Percentiles rank a stretch among this genome's conserved stretches.
Evolutionary conservation across 768 basidiomycete species (phyloP).

Genomic region (Russula griseocarnosa): DNA sequence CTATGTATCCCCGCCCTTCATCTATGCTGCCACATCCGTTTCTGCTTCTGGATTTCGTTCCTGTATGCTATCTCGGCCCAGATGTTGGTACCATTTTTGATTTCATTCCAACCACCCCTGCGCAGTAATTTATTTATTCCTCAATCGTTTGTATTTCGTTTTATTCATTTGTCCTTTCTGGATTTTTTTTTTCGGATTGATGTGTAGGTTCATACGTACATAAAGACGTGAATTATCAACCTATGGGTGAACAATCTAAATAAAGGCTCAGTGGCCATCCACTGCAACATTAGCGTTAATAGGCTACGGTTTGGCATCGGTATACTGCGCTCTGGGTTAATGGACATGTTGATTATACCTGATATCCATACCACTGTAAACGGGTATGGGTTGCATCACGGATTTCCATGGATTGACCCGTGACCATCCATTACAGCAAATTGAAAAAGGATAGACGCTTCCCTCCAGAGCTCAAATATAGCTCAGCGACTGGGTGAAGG

Average conservation of each 20-base stretch:
- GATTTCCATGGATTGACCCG: too few species aligned
- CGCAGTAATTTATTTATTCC: conserved; percentile 17
- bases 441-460: too few species aligned
- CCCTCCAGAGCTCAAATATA: too few species aligned
- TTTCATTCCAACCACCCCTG: neutral
- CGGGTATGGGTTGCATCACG: too few species aligned
- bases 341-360: too few species aligned
- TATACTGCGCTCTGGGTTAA: too few species aligned
- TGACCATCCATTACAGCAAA: too few species aligned
- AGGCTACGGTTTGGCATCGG: too few species aligned
- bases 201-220: conserved; percentile 1
- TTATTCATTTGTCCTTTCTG: neutral
- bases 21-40: neutral
- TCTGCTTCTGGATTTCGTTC: neutral
- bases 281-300: neutral
- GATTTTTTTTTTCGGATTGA: neutral
- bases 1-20: neutral
- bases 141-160: conserved; percentile 4
- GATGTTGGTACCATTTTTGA: neutral
- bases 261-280: neutral
- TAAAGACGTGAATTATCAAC: neutral
- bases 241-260: neutral
- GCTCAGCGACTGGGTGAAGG: too few species aligned
- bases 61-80: neutral
- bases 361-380: too few species aligned